Base-by-base conservation (phyloP, 2,329 filamentous ascomycete genomes). In the Tolypocladium amazonense region DNA sequence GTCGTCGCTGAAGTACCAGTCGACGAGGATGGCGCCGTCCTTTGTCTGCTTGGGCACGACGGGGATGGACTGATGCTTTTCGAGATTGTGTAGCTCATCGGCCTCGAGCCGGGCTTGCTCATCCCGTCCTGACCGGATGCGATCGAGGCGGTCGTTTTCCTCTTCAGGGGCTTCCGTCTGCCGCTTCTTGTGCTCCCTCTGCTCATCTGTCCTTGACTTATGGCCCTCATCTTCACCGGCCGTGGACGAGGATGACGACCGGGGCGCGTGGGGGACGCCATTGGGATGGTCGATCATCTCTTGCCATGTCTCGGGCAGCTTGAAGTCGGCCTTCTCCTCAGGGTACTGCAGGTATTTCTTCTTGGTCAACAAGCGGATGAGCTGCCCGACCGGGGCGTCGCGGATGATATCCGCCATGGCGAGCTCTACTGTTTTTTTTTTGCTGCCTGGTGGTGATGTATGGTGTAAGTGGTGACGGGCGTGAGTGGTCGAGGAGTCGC, bases 301-400 rank as follows among this genome's bases (percentile, higher is more conserved):
- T 38, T 72, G 60, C 73, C 74, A 76, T 1, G 70, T 60, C 27
- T 70, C 68, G 4, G 83, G 84, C 5, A 81, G 72, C 60, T 78
- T 66, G 64, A 86, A 88, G 64, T 74, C 81, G 27, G 78, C 64
- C 61, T 73, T 73, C 63, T 88, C 85, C 72, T 87, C 84, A 20
- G 83, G 83, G 61, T 86, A 87, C 60, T 78, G 76, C 15, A 87
- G 73, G 52, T 81, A 67, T 50, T 71, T 76, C 66, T 83, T 84
- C 38, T 71, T 70, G 3, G 83, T 82, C 58, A 79, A 56, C 65
- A 75, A 81, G 65, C 84, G 78, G 63, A 87, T 76, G 56, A 85
- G 64, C 64, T 86, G 83, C 64, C 84, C 84, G 62, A 85, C 65
- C 35, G 83, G 77, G 61, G 83, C 77, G 60, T 86, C 84, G 68